Evolutionary conservation across 129 eudicot species (phyloP).

Genomic region (Mikania micrantha): DNA sequence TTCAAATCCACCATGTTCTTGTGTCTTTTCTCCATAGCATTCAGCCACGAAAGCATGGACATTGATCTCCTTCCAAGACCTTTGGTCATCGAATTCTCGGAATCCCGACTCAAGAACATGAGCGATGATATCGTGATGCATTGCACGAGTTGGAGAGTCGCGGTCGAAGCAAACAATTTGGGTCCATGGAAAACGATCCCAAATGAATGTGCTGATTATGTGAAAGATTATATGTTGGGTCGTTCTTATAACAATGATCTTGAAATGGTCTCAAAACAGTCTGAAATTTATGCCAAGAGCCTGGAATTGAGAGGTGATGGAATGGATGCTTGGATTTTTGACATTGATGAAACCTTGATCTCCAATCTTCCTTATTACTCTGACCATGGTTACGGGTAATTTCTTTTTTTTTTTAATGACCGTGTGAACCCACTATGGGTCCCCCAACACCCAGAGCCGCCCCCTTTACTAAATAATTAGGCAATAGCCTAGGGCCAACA

Average conservation of each 20-base stretch:
- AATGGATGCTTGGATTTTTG: slow-evolving; percentile 84
- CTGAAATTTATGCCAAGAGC: slow-evolving; percentile 40
- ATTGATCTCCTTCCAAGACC: slow-evolving; percentile 46
- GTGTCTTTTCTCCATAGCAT: slow-evolving; percentile 25
- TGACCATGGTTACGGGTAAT: slow-evolving; percentile 77
- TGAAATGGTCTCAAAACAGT: slow-evolving; percentile 52
- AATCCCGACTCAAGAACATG: neutral
- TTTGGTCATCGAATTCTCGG: slow-evolving; percentile 39
- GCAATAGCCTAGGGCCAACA: no score
- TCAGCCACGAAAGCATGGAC: slow-evolving; percentile 31
- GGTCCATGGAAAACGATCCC: slow-evolving; percentile 87
- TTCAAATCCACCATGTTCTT: slow-evolving; percentile 22
- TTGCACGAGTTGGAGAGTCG: slow-evolving; percentile 84
- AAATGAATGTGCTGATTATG: slow-evolving; percentile 61
- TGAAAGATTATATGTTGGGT: slow-evolving; percentile 50
- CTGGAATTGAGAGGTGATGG: slow-evolving; percentile 49
- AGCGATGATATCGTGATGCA: slow-evolving; percentile 19
- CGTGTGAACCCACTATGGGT: no score
- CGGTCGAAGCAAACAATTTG: slow-evolving; percentile 66
- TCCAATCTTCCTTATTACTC: slow-evolving; percentile 90
- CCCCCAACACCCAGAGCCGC: no score
- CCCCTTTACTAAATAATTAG: no score
- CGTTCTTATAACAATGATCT: slow-evolving; percentile 47
- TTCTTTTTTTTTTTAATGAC: no score
- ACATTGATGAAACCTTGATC: slow-evolving; percentile 86